phyloP scores from a whole-genome alignment of 192 early-diverging fungal species.

The Phycomyces blakesleeanus region DNA sequence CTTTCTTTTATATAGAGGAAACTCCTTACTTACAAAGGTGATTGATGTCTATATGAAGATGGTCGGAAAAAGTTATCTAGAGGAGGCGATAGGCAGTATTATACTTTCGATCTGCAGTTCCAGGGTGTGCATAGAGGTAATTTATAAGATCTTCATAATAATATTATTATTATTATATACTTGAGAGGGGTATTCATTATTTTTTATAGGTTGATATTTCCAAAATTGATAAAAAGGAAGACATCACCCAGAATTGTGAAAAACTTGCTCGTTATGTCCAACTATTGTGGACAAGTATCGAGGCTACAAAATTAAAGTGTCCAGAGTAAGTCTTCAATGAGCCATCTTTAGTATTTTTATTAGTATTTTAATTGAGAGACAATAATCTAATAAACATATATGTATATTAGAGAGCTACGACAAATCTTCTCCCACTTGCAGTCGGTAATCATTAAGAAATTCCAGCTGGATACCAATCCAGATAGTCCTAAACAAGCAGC shows the following conservation, averaged over 20 bases:
- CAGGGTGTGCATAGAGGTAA: constrained; percentile 59
- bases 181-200: too few species aligned
- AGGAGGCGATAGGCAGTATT: constrained; percentile 61
- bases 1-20: constrained; percentile 40
- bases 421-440: constrained; percentile 44
- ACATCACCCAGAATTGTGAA: constrained; percentile 44
- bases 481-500: constrained; percentile 21
- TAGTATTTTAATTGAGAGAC: too few species aligned
- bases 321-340: constrained; percentile 17
- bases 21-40: constrained; percentile 63
- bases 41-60: constrained; percentile 70
- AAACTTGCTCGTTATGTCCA: constrained; percentile 44
- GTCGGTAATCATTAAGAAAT: constrained; percentile 38
- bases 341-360: too few species aligned
- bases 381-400: too few species aligned
- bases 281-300: constrained; percentile 46
- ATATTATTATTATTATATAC: too few species aligned
- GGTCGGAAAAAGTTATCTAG: constrained; percentile 56
- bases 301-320: constrained; percentile 34
- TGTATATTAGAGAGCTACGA: constrained; percentile 50
- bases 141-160: not conserved
- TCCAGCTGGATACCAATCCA: constrained; percentile 19
- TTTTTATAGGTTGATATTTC: constrained; percentile 22
- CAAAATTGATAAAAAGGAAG: constrained; percentile 13
- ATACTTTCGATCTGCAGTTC: constrained; percentile 50